Conservation (phyloP, 1,284 basidiomycete genomes). For the Mycena sp. region DNA sequence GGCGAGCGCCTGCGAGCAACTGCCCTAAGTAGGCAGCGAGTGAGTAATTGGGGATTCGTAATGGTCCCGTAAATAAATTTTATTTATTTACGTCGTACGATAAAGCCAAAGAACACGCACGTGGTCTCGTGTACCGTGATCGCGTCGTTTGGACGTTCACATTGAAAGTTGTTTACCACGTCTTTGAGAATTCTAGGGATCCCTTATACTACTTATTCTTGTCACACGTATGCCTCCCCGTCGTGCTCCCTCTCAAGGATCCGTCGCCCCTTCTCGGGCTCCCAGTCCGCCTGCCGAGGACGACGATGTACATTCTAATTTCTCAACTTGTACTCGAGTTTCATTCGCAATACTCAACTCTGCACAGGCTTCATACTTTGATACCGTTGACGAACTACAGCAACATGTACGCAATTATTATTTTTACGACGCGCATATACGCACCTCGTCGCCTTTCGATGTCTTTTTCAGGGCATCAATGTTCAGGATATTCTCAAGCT, state of each 20-base stretch:
- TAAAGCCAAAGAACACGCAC: too few relatives aligned
- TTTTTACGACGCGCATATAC: slow-evolving; percentile 25
- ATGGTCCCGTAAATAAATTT: too few relatives aligned
- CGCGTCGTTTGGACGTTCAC: too few relatives aligned
- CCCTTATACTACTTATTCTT: too few relatives aligned
- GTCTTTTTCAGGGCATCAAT: slow-evolving; percentile 80
- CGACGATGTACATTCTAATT: slow-evolving; percentile 48
- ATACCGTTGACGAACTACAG: slow-evolving; percentile 89
- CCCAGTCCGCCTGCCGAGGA: slow-evolving; percentile 48
- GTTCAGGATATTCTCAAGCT: slow-evolving; percentile 94
- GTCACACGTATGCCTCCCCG: slow-evolving; percentile 67
- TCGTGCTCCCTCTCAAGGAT: slow-evolving; percentile 54
- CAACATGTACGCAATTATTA: slow-evolving; percentile 68
- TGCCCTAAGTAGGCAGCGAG: too few relatives aligned
- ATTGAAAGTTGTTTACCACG: too few relatives aligned
- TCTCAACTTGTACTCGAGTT: background rate
- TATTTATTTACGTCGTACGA: too few relatives aligned
- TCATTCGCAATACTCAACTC: slow-evolving; percentile 8
- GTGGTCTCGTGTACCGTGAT: too few relatives aligned
- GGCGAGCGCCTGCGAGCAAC: too few relatives aligned
- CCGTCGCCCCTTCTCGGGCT: slow-evolving; percentile 51
- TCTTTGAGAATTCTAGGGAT: too few relatives aligned
- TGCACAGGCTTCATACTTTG: slow-evolving; percentile 66
- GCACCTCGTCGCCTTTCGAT: slow-evolving; percentile 1
- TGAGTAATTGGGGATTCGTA: too few relatives aligned